phyloP scores from a whole-genome alignment of 768 basidiomycete species.

The Amanita phalloides region DNA sequence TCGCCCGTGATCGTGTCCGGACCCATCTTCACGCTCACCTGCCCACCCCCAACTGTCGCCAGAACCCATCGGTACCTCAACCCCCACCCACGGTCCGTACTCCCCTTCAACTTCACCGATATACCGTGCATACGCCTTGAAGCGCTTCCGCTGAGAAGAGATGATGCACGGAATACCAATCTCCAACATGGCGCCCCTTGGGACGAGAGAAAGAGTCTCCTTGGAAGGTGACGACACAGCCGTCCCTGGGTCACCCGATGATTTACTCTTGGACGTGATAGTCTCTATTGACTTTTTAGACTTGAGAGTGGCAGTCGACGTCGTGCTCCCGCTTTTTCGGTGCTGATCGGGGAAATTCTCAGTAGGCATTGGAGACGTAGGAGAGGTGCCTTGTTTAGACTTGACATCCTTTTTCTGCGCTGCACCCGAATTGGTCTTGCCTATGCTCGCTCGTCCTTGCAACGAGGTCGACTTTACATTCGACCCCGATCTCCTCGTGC shows the following conservation, averaged over 20 bases:
- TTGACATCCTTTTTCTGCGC: neutral
- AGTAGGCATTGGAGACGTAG: neutral
- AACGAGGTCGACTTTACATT: neutral
- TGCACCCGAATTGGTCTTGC: neutral
- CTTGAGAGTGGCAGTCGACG: constrained; percentile 31
- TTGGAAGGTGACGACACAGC: neutral
- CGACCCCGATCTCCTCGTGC: neutral
- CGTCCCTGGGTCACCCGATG: constrained; percentile 8
- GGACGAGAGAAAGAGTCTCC: constrained; percentile 9
- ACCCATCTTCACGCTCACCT: constrained; percentile 15
- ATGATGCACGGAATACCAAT: constrained; percentile 90
- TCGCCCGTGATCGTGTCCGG: constrained; percentile 27
- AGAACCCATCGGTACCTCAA: constrained; percentile 64
- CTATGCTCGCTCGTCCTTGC: neutral
- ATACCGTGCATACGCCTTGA: constrained; percentile 81
- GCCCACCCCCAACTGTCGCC: constrained; percentile 37
- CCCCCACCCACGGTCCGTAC: constrained; percentile 80
- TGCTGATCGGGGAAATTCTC: constrained; percentile 17
- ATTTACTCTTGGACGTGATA: constrained; percentile 22
- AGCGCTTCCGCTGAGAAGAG: constrained; percentile 69
- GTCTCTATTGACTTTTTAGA: constrained; percentile 35
- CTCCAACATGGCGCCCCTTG: constrained; percentile 64
- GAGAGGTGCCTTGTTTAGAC: neutral
- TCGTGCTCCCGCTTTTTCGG: constrained; percentile 35
- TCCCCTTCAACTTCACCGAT: constrained; percentile 83